Evolutionary conservation across 1,284 basidiomycete genomes (phyloP).

Genomic region (Irpex lacteus): DNA sequence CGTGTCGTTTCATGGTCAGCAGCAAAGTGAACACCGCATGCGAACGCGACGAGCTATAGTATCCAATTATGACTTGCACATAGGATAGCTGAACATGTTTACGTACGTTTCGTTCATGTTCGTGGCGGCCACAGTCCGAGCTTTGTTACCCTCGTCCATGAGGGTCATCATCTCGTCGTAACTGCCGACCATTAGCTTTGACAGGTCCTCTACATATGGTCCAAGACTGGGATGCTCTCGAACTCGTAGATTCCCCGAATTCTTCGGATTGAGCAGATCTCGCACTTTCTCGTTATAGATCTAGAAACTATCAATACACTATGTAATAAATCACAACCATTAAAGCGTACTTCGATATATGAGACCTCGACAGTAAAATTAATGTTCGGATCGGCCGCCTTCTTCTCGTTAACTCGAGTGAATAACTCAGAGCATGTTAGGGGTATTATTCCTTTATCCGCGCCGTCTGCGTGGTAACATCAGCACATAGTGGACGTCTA

Average conservation of each 20-base stretch:
- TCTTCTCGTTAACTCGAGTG: constrained; percentile 73
- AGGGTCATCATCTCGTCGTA: constrained; percentile 97
- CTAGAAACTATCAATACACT: constrained; percentile 33
- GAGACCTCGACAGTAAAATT: constrained; percentile 94
- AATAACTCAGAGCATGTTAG: constrained; percentile 94
- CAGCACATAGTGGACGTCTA: background rate
- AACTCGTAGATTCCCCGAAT: constrained; percentile 93
- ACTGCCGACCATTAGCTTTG: constrained; percentile 87
- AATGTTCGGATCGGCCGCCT: constrained; percentile 62
- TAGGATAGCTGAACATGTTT: background rate
- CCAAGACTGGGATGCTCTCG: constrained; percentile 94
- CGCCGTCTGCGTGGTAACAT: constrained; percentile 63
- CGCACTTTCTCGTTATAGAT: constrained; percentile 99
- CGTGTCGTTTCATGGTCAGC: constrained; percentile 87
- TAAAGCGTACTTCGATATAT: constrained; percentile 79
- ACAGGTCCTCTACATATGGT: constrained; percentile 97
- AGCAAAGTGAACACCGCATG: constrained; percentile 97
- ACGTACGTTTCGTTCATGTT: constrained; percentile 98
- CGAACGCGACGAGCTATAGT: constrained; percentile 82
- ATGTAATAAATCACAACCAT: background rate
- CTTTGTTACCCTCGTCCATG: constrained; percentile 99
- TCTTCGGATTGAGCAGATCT: constrained; percentile 96
- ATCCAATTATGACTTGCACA: background rate
- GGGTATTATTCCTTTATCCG: constrained; percentile 97
- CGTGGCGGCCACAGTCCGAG: constrained; percentile 95